Conservation (phyloP, 768 basidiomycete species). For the Exidia glandulosa region DNA sequence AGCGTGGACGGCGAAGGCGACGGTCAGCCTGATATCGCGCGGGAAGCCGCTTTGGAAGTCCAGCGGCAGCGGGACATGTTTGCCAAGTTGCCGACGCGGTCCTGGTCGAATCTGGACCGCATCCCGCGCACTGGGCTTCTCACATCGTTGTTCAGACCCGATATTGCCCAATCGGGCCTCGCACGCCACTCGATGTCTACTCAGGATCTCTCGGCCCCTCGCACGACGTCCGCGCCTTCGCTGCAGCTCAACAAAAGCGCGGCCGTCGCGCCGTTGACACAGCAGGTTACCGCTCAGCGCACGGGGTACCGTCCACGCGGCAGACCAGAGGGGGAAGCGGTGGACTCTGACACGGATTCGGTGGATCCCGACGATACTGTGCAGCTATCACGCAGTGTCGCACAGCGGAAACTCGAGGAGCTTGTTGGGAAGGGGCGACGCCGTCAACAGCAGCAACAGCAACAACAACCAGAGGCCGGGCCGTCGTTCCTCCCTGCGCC, state of each 20-base stretch:
- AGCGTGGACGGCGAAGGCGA: conserved; percentile 12
- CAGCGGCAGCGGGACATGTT: conserved; percentile 58
- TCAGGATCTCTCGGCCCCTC: conserved; percentile 6
- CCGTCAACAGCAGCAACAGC: not conserved
- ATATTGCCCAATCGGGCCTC: too few species aligned
- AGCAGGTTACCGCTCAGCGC: conserved; percentile 30
- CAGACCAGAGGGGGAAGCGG: conserved; percentile 10
- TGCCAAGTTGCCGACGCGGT: conserved; percentile 54
- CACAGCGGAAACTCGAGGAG: conserved; percentile 11
- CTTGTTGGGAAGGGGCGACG: too few species aligned
- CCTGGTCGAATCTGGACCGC: conserved; percentile 42
- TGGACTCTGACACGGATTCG: conserved; percentile 12
- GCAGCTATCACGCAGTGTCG: conserved; percentile 10
- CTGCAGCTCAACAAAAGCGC: conserved; percentile 44
- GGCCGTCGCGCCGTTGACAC: conserved; percentile 48
- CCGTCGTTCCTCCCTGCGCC: not conserved
- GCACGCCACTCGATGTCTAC: not conserved
- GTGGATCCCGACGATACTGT: conserved; percentile 10
- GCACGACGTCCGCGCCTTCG: conserved; percentile 11
- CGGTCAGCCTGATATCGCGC: conserved; percentile 7
- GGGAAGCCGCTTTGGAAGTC: conserved; percentile 49
- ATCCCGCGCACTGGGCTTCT: conserved; percentile 41
- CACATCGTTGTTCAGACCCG: conserved; percentile 61
- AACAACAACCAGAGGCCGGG: not conserved
- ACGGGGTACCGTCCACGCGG: conserved; percentile 8